Evolutionary conservation across 495 filamentous ascomycete genomes (phyloP).

Genomic region (Gamarada debralockiae): DNA sequence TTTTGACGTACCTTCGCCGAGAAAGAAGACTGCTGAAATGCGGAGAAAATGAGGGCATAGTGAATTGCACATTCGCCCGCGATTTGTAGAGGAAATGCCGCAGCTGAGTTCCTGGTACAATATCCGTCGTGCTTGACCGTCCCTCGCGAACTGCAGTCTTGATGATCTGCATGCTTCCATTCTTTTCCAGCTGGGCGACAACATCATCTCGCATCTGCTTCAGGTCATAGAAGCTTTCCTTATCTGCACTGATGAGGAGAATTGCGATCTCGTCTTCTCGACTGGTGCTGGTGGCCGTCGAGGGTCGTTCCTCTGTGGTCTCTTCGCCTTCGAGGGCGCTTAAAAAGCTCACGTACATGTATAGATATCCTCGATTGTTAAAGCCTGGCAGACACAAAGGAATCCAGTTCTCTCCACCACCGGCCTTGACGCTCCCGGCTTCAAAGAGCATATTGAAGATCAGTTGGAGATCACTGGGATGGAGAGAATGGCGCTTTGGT

Average conservation of each 20-base stretch:
- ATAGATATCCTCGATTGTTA: constrained; percentile 95
- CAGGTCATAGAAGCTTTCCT: constrained; percentile 89
- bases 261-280: constrained; percentile 76
- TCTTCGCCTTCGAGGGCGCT: constrained; percentile 16
- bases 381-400: constrained; percentile 95
- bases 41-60: constrained; percentile 78
- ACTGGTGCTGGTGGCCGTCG: constrained; percentile 18
- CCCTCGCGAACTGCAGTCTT: constrained; percentile 66
- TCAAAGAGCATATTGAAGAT: constrained; percentile 99
- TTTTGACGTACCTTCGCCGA: constrained; percentile 53
- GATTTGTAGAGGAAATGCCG: constrained; percentile 95
- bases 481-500: constrained; percentile 91
- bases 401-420: constrained; percentile 95
- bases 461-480: constrained; percentile 92
- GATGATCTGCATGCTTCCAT: constrained; percentile 70
- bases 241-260: constrained; percentile 86
- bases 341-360: constrained; percentile 98
- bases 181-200: constrained; percentile 70
- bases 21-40: constrained; percentile 62
- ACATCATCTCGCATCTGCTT: constrained; percentile 79
- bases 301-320: constrained; percentile 3
- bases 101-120: constrained; percentile 74
- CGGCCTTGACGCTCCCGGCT: constrained; percentile 76
- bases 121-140: constrained; percentile 64
- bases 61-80: constrained; percentile 88